Percentiles rank a stretch among this genome's conserved stretches.
phyloP scores from a whole-genome alignment of 257 asterid species.

The Solanum neorickii region DNA sequence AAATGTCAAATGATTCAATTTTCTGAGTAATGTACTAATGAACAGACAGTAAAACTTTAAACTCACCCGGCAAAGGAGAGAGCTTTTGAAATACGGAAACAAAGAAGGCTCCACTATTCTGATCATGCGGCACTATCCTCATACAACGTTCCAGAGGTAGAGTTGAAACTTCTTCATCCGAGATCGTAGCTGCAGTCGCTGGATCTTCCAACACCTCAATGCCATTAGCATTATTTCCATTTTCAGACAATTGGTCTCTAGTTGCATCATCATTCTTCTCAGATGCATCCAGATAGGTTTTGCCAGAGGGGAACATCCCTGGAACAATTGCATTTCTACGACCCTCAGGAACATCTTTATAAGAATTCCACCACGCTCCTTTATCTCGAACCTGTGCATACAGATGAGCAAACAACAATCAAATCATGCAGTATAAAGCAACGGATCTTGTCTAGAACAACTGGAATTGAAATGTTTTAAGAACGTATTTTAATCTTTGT shows the following conservation, averaged over 20 bases:
- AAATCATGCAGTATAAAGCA: neutral
- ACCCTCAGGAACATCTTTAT: slow-evolving; percentile 47
- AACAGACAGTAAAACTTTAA: neutral
- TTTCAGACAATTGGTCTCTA: slow-evolving; percentile 13
- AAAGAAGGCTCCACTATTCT: slow-evolving; percentile 96
- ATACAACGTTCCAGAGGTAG: slow-evolving; percentile 85
- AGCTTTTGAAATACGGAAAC: slow-evolving; percentile 79
- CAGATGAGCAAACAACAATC: slow-evolving; percentile 3
- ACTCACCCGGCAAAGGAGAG: slow-evolving; percentile 52
- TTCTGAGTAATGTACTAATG: neutral
- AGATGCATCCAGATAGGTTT: slow-evolving; percentile 30
- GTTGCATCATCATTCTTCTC: slow-evolving; percentile 26
- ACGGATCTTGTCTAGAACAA: neutral
- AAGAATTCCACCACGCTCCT: slow-evolving; percentile 68
- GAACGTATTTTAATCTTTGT: neutral
- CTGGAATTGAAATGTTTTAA: neutral
- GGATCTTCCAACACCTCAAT: slow-evolving; percentile 14
- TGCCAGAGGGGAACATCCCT: slow-evolving; percentile 95
- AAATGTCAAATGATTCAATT: neutral
- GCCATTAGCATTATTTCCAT: slow-evolving; percentile 15
- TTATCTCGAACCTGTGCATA: slow-evolving; percentile 69
- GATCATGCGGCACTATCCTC: slow-evolving; percentile 99
- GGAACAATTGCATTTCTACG: slow-evolving; percentile 54
- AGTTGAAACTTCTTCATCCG: slow-evolving; percentile 62
- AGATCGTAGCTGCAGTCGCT: slow-evolving; percentile 13